A percentile compares a stretch with the other conserved stretches of the same genome.
Evolutionary conservation across 192 early-diverging fungal species (phyloP).

Genomic region (Coemansia sp.): DNA sequence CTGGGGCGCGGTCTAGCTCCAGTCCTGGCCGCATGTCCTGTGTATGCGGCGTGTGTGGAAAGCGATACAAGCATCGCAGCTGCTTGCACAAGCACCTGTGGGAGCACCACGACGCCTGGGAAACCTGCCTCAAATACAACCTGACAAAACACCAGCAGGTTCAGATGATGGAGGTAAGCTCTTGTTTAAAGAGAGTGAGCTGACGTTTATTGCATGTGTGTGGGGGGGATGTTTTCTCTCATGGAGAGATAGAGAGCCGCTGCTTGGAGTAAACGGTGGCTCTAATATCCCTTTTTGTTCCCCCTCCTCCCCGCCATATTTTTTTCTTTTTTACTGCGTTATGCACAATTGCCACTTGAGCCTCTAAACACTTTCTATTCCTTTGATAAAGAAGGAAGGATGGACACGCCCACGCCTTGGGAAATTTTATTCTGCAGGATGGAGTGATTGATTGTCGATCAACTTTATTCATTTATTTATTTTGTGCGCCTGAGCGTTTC

Average conservation of each 20-base stretch:
- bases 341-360: background rate
- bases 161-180: conserved; percentile 65
- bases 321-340: background rate
- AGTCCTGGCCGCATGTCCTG: conserved; percentile 52
- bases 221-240: background rate
- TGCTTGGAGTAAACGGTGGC: conserved; percentile 4
- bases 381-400: background rate
- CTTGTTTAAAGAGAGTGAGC: background rate
- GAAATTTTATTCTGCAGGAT: background rate
- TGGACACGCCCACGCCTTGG: background rate
- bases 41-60: conserved; percentile 58
- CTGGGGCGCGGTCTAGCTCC: conserved; percentile 38
- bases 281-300: background rate
- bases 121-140: conserved; percentile 61
- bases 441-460: conserved; percentile 3
- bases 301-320: background rate
- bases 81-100: conserved; percentile 62
- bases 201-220: background rate
- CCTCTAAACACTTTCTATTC: background rate
- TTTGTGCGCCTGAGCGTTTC: conserved; percentile 5
- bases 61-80: conserved; percentile 63
- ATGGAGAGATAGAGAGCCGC: background rate
- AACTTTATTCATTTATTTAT: background rate
- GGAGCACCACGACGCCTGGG: conserved; percentile 67
- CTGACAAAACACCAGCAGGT: conserved; percentile 66